Evolutionary conservation across 768 basidiomycete species (phyloP), one percentile per base, ranked within the genome.

Genomic region (Tulasnella sp.): DNA sequence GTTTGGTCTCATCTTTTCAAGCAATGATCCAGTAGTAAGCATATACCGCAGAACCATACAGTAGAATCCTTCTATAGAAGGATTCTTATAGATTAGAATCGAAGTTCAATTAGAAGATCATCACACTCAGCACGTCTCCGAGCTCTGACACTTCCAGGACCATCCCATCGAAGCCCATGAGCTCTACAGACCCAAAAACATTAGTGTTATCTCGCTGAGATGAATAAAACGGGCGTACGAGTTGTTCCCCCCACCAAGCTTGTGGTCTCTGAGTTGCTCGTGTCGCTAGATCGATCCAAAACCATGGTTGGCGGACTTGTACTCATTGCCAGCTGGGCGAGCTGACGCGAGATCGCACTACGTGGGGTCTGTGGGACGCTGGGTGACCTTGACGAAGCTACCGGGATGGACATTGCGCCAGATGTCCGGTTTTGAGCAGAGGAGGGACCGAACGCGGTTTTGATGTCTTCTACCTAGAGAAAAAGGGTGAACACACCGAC

Each of bases 91-190:
- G 22, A 59, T 59, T 59, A 29, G 32, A 59, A 22, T 59, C 52
- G 14, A 29, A 12, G 39, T 65, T n/a, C 44, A 32, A 39, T 69
- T 69, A 76, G 67, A 77, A 77, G 7, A 78, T 40, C 26, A 77
- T 89, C 11, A 94, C 88, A 36, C 89, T 83, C 19, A 89, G 85
- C 34, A 94, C 89, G 76, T 92, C 90, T 2, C 89, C 91, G 26
- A 87, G 83, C 75, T 91, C 89, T 12, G 90, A 87, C 14, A 90
- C 89, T 76, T 94, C 93, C 35, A 93, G 79, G 66, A 93, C 87
- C 52, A 92, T 85, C 29, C 93, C 92, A 73, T 92, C 89, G 76
- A 91, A 93, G 36, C 92, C 91, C 73, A 90, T 82, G 22, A 92
- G 75, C 11, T 80, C 88, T 89, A 66, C 0, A 32, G 26, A 36